Base-by-base conservation (phyloP, 2,329 filamentous ascomycete species). In the Xylaria arbuscula region DNA sequence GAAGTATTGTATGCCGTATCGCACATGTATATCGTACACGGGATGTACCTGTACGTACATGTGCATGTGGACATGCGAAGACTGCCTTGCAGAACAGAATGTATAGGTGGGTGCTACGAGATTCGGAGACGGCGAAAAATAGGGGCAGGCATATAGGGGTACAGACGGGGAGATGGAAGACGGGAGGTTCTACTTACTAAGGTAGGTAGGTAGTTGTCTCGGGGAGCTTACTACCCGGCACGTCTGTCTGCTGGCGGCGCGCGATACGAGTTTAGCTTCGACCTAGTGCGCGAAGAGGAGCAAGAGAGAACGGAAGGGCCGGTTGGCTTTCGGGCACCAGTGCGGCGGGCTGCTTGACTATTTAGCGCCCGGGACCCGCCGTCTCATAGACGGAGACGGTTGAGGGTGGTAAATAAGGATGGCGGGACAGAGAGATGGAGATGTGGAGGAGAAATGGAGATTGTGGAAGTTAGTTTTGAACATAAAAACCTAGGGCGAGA, bases 271-370 rank as follows among this genome's bases (percentile, higher is more conserved):
- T 38, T 32, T 56, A 62, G 32, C 17, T 6, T 36, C 19, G 24
- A 47, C 11, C 50, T 62, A 62, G 38, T 36, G 50, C 47, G 60
- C 54, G 38, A 55, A 36, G 38, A 55, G 3, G 17, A 36, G 38
- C n/a, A 38, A 42, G 7, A 48, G 15, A 24, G 9, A 56, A 22
- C 13, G 15, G 38, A 55, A 36, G 15, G 15, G 1, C n/a, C 3
- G 19, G 24, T 19, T 64, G 34, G 34, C 22, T 42, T 36, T n/a
- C 53, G 62, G 42, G 34, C 28, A 28, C 50, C 38, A 55, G 55
- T 60, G 48, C 48, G 54, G 28, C 48, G 24, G 60, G 38, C 51
- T 56, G 15, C 28, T 32, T 34, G 34, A 17, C 13, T 7, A 11
- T 28, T 9, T 51, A 51, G 32, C 28, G 15, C 32, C 34, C 56